These are phyloP conservation scores for Amaranthus palmeri DNA, from an alignment of 148 eudicot genomes.

Conservation along the genomic window DNA sequence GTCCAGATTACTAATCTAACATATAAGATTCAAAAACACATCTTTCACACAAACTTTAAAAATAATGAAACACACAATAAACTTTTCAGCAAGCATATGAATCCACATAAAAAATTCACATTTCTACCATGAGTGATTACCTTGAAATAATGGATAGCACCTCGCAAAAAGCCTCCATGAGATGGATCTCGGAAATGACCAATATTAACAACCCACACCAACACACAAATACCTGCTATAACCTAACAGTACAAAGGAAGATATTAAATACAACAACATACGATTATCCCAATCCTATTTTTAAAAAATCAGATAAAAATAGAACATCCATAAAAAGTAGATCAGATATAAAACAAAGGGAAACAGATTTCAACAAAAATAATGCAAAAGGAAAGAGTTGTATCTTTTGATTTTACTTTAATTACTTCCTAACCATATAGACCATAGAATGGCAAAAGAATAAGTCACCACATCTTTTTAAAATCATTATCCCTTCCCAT, in stretches of 20 bases:
- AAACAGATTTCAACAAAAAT: not conserved
- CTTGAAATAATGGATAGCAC: constrained; percentile 99
- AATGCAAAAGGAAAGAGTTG: too few species aligned
- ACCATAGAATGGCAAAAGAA: too few species aligned
- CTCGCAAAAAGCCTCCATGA: constrained; percentile 90
- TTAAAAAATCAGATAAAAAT: not conserved
- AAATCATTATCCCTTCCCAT: too few species aligned
- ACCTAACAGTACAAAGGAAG: constrained; percentile 43
- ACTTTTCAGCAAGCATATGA: not conserved
- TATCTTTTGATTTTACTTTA: too few species aligned
- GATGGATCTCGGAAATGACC: constrained; percentile 98
- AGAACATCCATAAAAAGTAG: not conserved
- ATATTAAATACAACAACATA: not conserved
- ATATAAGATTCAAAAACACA: too few species aligned
- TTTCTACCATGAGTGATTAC: constrained; percentile 34
- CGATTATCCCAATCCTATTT: not conserved
- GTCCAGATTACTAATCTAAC: too few species aligned
- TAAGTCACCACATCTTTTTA: too few species aligned
- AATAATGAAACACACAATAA: too few species aligned
- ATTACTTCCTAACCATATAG: too few species aligned
- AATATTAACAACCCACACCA: constrained; percentile 97
- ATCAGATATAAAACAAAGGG: not conserved
- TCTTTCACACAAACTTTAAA: too few species aligned
- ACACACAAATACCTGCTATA: constrained; percentile 93
- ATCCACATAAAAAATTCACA: not conserved